Conservation (phyloP, 2,329 filamentous ascomycete species). For the Nemania diffusa region DNA sequence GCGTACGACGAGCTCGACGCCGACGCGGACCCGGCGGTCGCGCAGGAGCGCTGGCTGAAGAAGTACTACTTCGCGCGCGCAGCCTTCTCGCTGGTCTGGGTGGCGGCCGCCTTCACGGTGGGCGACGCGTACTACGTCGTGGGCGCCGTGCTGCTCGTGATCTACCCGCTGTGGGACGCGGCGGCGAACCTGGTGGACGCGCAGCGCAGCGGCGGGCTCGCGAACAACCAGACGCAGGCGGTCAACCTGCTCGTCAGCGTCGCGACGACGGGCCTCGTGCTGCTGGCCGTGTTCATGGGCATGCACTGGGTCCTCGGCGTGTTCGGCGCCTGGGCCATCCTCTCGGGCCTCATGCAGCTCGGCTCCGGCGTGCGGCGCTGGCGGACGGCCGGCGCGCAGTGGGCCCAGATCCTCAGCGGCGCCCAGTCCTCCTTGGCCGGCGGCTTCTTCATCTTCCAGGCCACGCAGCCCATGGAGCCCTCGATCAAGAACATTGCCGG, state of each 20-base stretch:
- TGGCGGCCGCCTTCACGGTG: slow-evolving; percentile 32
- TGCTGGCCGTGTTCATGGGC: slow-evolving; percentile 30
- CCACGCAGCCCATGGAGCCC: slow-evolving; percentile 27
- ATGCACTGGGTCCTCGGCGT: slow-evolving; percentile 39
- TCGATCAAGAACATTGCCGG: slow-evolving; percentile 34
- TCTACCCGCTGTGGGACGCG: slow-evolving; percentile 39
- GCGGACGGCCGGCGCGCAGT: slow-evolving; percentile 32
- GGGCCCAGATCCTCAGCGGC: slow-evolving; percentile 36
- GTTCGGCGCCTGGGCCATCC: slow-evolving; percentile 38
- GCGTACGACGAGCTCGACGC: slow-evolving; percentile 34
- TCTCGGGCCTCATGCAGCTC: slow-evolving; percentile 37
- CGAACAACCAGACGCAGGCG: slow-evolving; percentile 31
- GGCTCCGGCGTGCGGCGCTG: slow-evolving; percentile 32
- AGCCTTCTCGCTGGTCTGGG: slow-evolving; percentile 32
- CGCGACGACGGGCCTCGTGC: slow-evolving; percentile 29
- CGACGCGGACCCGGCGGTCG: slow-evolving; percentile 17
- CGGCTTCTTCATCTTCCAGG: slow-evolving; percentile 38
- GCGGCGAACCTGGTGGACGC: slow-evolving; percentile 35
- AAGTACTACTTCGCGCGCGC: slow-evolving; percentile 39
- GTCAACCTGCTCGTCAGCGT: slow-evolving; percentile 34
- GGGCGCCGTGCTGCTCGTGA: slow-evolving; percentile 33
- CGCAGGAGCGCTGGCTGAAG: slow-evolving; percentile 39
- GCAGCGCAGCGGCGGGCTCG: slow-evolving; percentile 35
- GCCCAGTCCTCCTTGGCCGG: slow-evolving; percentile 35
- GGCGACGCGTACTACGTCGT: slow-evolving; percentile 27